Evolutionary conservation across 176 grass and related monocot species (phyloP), one percentile per base, ranked within the genome.

Genomic region (Aegilops longissima): DNA sequence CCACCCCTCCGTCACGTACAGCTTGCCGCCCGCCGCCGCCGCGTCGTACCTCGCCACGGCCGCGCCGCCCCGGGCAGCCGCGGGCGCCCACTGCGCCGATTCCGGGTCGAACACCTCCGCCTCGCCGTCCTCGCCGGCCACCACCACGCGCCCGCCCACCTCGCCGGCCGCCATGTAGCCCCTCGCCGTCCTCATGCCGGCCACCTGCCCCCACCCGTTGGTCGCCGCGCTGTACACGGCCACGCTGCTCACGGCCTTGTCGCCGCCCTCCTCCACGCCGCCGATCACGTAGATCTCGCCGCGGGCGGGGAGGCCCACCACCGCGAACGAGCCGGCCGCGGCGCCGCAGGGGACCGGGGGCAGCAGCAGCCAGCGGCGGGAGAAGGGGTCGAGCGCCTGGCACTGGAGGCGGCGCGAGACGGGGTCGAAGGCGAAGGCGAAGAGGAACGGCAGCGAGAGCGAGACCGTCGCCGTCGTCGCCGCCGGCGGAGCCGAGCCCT

Each of bases 1-100:
- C 97, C 97, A 99, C 3, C 97, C 97, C 51, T 99, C 97, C 70
- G 97, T 99, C 78, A 99, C 92, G 85, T 99, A 99, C 69, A 99
- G 91, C 73, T 66, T 73, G 11, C 90, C 91, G 0, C 91, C 89
- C 9, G 86, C 87, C 59, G 91, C 94, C 73, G 93, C 92, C 6
- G 95, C 93, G 80, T 98, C 95, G 84, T 95, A 95, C 75, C 93
- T 49, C 84, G 93, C 86, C 62, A 88, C 76, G 12, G 80, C 61
- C 5, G 85, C 61, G 36, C 93, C 69, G 0, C 45, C 70, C 16
- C 92, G 76, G 1, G 17, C 5, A 0, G 44, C 65, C 0, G 79
- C 87, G 0, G 70, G 75, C 0, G 56, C 9, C 93, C 93, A 95
- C 27, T 36, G 66, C 17, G 84, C 75, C 0, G 29, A 31, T 35